These are phyloP conservation scores for Nemania sp. DNA, from an alignment of 2,329 filamentous ascomycete genomes.

Conservation along the genomic window DNA sequence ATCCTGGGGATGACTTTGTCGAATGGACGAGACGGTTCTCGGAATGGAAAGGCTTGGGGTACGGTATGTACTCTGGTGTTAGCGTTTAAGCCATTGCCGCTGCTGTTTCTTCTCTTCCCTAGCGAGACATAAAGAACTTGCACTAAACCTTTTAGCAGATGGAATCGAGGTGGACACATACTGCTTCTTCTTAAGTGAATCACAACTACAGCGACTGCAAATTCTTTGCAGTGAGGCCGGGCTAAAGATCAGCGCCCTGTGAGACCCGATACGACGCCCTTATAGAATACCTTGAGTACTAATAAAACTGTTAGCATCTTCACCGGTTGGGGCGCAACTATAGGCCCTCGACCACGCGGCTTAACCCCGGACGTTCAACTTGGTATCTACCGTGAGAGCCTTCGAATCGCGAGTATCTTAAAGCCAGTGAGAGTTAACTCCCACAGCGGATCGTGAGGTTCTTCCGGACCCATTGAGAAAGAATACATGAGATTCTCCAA, in stretches of 20 bases:
- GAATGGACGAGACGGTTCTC: slow-evolving; percentile 6
- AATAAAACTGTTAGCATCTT: slow-evolving; percentile 9
- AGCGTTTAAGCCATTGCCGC: neutral
- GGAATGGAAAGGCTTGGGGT: slow-evolving; percentile 14
- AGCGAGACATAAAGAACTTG: neutral
- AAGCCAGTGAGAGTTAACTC: slow-evolving; percentile 13
- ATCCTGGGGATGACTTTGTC: neutral
- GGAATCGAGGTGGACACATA: slow-evolving; percentile 17
- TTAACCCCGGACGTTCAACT: slow-evolving; percentile 18
- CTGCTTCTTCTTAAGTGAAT: slow-evolving; percentile 18
- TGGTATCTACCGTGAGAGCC: slow-evolving; percentile 13
- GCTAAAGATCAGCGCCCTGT: slow-evolving; percentile 17
- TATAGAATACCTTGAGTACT: neutral
- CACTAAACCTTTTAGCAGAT: neutral
- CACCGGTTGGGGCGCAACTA: slow-evolving; percentile 7
- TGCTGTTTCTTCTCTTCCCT: neutral
- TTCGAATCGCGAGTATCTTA: slow-evolving; percentile 1
- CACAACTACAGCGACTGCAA: slow-evolving; percentile 10
- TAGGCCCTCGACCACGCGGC: slow-evolving; percentile 13
- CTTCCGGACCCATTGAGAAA: neutral
- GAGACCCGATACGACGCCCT: neutral
- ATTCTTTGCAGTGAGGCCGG: slow-evolving; percentile 4
- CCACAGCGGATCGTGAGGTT: slow-evolving; percentile 22
- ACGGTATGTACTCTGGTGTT: neutral
- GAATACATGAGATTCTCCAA: neutral